Percentiles rank a stretch among this genome's conserved stretches.
These are phyloP conservation scores for Rutstroemia sp. DNA, from an alignment of 2,329 filamentous ascomycete species.

Conservation along the genomic window DNA sequence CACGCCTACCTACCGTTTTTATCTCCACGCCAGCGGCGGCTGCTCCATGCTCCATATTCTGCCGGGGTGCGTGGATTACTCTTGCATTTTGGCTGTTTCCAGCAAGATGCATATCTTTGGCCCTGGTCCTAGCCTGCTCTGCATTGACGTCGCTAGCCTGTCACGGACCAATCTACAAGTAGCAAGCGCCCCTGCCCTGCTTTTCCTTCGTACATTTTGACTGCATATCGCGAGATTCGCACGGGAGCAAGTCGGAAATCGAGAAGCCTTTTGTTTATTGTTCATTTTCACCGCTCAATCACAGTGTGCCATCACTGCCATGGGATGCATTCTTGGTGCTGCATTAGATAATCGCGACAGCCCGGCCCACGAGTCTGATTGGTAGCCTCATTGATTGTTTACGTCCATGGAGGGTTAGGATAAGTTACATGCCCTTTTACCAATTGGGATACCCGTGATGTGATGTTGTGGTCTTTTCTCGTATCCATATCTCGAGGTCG, in stretches of 20 bases:
- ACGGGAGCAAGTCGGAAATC: not conserved
- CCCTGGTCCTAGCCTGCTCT: not conserved
- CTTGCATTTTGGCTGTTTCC: not conserved
- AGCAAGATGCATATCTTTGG: not conserved
- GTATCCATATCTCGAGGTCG: no score
- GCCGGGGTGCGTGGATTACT: not conserved
- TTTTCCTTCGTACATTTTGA: conserved; percentile 1
- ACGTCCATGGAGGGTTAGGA: not conserved
- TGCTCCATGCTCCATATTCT: not conserved
- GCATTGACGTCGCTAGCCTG: conserved; percentile 4
- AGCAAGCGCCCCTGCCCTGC: not conserved
- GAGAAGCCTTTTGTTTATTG: not conserved
- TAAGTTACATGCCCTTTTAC: not conserved
- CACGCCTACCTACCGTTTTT: not conserved
- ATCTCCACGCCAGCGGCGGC: not conserved
- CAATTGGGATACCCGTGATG: no score
- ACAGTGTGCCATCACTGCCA: no score
- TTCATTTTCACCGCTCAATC: conserved; percentile 6
- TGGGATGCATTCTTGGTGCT: not conserved
- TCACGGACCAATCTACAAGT: conserved; percentile 5
- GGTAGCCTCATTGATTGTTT: conserved; percentile 8
- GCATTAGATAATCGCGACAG: no score
- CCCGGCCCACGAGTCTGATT: not conserved
- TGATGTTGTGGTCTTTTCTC: no score
- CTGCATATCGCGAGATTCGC: conserved; percentile 7